A percentile compares a stretch with the other conserved stretches of the same genome.
phyloP scores from a whole-genome alignment of 2,329 filamentous ascomycete species.

The Byssothecium circinans region DNA sequence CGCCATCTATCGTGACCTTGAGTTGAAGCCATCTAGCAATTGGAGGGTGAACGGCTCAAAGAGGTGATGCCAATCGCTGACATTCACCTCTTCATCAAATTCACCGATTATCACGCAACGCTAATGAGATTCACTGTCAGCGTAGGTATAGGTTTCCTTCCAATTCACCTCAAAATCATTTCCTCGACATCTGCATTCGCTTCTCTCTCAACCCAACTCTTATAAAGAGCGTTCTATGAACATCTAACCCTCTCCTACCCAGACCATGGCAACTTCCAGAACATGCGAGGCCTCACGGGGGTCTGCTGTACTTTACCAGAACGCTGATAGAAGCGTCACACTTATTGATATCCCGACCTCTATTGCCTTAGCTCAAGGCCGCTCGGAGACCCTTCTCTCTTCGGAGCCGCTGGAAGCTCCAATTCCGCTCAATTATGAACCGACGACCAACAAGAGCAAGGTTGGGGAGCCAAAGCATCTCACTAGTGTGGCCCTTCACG shows the following conservation, averaged over 20 bases:
- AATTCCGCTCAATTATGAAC: conserved; percentile 53
- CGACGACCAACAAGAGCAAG: conserved; percentile 52
- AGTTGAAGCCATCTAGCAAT: neutral
- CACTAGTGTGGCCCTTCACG: conserved; percentile 37
- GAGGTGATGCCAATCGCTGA: too few relatives aligned
- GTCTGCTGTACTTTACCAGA: conserved; percentile 57
- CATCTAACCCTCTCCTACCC: neutral
- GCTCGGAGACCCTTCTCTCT: conserved; percentile 51
- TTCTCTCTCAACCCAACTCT: neutral
- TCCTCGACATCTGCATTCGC: too few relatives aligned
- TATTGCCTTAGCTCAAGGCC: conserved; percentile 66
- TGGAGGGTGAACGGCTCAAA: neutral
- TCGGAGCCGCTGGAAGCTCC: conserved; percentile 49
- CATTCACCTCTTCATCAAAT: neutral
- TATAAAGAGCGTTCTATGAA: neutral
- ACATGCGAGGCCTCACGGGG: neutral
- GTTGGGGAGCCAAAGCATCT: conserved; percentile 37
- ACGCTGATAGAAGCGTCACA: conserved; percentile 52
- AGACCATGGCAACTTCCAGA: neutral
- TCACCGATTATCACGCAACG: neutral
- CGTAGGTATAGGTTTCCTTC: neutral
- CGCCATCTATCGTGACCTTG: neutral
- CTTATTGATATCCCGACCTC: conserved; percentile 72
- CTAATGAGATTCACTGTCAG: neutral
- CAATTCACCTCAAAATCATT: neutral